Evolutionary conservation across 2,329 filamentous ascomycete genomes (phyloP).

Genomic region (Neurospora sp.): DNA sequence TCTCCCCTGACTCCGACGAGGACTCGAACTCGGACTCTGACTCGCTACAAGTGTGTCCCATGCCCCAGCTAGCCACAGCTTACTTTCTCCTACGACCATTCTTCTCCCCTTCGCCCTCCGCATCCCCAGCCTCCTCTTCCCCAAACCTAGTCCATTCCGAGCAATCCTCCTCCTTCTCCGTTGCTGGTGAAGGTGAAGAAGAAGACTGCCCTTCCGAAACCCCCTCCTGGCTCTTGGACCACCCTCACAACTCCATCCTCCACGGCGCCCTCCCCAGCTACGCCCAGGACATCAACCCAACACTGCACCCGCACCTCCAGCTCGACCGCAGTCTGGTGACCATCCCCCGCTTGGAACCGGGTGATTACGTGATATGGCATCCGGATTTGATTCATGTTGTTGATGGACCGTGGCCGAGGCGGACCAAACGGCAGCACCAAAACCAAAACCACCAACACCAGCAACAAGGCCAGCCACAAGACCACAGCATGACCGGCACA

Average conservation of each 20-base stretch:
- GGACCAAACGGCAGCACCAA: neutral
- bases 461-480: neutral
- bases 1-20: slow-evolving; percentile 18
- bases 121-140: neutral
- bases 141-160: neutral
- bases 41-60: slow-evolving; percentile 63
- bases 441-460: neutral
- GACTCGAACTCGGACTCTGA: slow-evolving; percentile 52
- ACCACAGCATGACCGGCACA: slow-evolving; percentile 11
- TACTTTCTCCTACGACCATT: slow-evolving; percentile 73
- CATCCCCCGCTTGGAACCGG: slow-evolving; percentile 57
- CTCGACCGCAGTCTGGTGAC: slow-evolving; percentile 60
- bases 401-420: slow-evolving; percentile 28
- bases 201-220: slow-evolving; percentile 17
- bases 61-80: slow-evolving; percentile 61
- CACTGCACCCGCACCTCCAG: slow-evolving; percentile 64
- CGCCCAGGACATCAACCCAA: slow-evolving; percentile 58
- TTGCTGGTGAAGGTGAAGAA: slow-evolving; percentile 24
- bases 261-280: slow-evolving; percentile 63
- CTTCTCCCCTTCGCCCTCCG: slow-evolving; percentile 35
- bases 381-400: slow-evolving; percentile 63
- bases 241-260: slow-evolving; percentile 38
- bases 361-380: slow-evolving; percentile 71
- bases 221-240: slow-evolving; percentile 45
- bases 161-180: slow-evolving; percentile 18